Evolutionary conservation across 1,139 yeast genomes (phyloP), one percentile per base, ranked within the genome.

Genomic region (Candida pseudocylindracea): DNA sequence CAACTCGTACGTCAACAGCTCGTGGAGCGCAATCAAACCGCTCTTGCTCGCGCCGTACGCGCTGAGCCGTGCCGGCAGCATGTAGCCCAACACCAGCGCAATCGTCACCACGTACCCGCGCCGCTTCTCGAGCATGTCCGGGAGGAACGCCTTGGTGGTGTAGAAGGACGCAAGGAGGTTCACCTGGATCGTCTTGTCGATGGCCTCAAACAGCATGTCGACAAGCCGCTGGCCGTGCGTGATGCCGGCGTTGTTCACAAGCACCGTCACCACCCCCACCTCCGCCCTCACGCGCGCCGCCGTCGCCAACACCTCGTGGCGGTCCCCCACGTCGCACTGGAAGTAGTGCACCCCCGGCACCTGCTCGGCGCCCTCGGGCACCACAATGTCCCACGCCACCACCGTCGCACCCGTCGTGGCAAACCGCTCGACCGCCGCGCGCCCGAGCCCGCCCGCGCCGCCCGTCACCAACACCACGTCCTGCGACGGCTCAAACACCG

Each of bases 11-110:
- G 81, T 70, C 29, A 85, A 54, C 1, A 88, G 72, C 45, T 80
- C 93, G 46, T 85, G 95, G 31, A 83, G 53, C 0, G 91, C 83
- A 34, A 85, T 64, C 26, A 80, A 50, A 0, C 93, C 95, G 0
- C 93, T 74, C 49, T 85, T 85, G 8, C 92, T 67, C 0, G 95
- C 93, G 0, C 94, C 93, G 44, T 85, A 85, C 0, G 79, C 79
- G 41, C 78, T 67, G 35, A 80, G 55, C 27, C 73, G 56, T 7
- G 93, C 88, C 0, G 95, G 95, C 0, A 92, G 66, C 59, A 78
- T 61, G 39, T 75, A 72, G 0, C 94, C 95, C 35, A 85, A 55
- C 0, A 80, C 80, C 0, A 93, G 79, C 0, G 88, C 81, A 28
- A 85, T 57, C 3, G 85, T 78, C 26, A 85, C 69, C 12, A 88